Evolutionary conservation across 495 filamentous ascomycete species (phyloP), one percentile per base, ranked within the genome.

Genomic region (Aspergillus taichungensis): DNA sequence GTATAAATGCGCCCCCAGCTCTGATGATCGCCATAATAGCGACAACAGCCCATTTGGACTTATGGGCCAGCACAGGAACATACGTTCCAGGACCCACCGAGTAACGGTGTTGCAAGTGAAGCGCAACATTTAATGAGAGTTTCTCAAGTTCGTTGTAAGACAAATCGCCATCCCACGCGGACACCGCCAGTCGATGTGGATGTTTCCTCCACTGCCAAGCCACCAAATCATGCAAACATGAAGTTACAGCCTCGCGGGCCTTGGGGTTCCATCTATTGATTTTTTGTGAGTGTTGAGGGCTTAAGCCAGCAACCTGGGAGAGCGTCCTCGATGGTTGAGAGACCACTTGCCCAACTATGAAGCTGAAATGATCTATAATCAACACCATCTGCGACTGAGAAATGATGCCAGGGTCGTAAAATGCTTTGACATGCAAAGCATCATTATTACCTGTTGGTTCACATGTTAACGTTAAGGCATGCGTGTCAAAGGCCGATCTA

Each of bases 51-150:
- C 59, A 73, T 0, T 54, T 49, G 1, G 63, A 67, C 46, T 74
- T 77, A 11, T 66, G 56, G n/a, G 74, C 65, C 46, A 58, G 70
- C 3, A 78, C 34, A 1, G 69, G 70, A 2, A 78, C 67, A 0
- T 66, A 47, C 11, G 46, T 61, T 1, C 14, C 38, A 40, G 7
- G 11, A n/a, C 12, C 1, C 3, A 40, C 38, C n/a, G n/a, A n/a
- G 11, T 30, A 27, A n/a, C 9, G 10, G 6, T 11, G 1, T 27
- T 40, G 38, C 3, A 40, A 28, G 14, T 40, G 38, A 6, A 11
- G n/a, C 7, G 38, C 38, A 3, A 40, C n/a, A n/a, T 7, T 30
- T 6, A n/a, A 12, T 5, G 38, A 40, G 12, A 27, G 27, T 11
- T 6, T 29, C 12, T 42, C 40, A n/a, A 42, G 30, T 13, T 42